Evolutionary conservation across 208 protist species (phyloP), one percentile per base, ranked within the genome.

Genomic region (Herpetomonas muscarum): DNA sequence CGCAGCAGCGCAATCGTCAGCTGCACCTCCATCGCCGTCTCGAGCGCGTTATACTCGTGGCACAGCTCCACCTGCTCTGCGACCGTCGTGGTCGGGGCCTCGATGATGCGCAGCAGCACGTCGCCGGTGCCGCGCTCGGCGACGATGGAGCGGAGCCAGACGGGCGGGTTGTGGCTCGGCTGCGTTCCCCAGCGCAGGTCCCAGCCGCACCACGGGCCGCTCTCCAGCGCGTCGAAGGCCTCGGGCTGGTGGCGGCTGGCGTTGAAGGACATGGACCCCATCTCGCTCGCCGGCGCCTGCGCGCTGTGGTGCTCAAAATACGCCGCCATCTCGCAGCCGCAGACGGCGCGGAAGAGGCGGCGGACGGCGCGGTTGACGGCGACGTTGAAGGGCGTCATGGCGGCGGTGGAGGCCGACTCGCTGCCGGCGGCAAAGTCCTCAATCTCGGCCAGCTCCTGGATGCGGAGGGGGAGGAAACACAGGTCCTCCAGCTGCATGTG

Each of bases 391-490:
- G 76, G 72, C n/a, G n/a, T n/a, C n/a, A n/a, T n/a, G n/a, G n/a
- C 64, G 59, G 9, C 83, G 75, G 9, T 29, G 42, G 28, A 77
- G n/a, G 76, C 75, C n/a, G 67, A 51, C 9, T 64, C 51, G 64
- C 83, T 85, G 47, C 64, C 69, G 39, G 54, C 53, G 22, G 62
- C 57, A 51, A 91, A 79, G 1, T 64, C 74, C 44, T 87, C 84
- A 12, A 85, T 29, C 34, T 78, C 73, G 9, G 76, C 79, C 30
- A 92, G 51, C 28, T 78, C 65, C 0, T 77, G 51, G 51, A 75
- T 70, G 34, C 69, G 70, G 29, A 88, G 49, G 0, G 84, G 77
- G 32, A 92, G 55, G 49, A 88, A 92, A 57, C 49, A 83, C 7
- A 92, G 41, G 46, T 92, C 84, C 55, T 87, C 80, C 0, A 79